Percentiles rank a stretch among this genome's conserved stretches.
Conservation (phyloP, 805 yeast species). For the Yarrowia sp. region DNA sequence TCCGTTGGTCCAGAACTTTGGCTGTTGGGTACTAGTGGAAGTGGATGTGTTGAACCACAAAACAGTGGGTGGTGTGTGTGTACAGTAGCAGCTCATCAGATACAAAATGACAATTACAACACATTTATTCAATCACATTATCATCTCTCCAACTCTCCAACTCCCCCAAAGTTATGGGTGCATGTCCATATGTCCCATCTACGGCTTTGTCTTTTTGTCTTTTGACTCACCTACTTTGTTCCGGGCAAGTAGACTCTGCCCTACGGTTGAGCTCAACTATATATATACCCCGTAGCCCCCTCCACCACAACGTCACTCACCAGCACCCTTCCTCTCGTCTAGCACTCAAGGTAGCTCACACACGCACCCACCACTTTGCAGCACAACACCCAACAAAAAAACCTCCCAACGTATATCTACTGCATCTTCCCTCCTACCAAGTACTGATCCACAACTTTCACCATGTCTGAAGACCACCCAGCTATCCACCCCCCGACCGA, state of each 20-base stretch:
- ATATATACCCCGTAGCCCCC: background rate
- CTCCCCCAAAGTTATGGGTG: too few relatives aligned
- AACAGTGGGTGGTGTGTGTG: too few relatives aligned
- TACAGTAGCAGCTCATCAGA: too few relatives aligned
- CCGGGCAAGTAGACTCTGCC: background rate
- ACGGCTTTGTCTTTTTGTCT: background rate
- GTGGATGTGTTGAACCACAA: background rate
- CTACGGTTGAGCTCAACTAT: background rate
- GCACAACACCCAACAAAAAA: conserved; percentile 1
- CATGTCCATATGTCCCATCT: background rate
- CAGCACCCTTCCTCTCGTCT: too few relatives aligned
- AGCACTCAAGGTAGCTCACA: background rate
- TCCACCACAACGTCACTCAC: background rate
- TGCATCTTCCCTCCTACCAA: background rate
- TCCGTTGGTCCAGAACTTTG: conserved; percentile 27
- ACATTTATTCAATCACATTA: too few relatives aligned
- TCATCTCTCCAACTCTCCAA: too few relatives aligned
- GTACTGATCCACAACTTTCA: background rate
- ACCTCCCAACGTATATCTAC: background rate
- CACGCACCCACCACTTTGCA: background rate
- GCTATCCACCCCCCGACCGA: conserved; percentile 34
- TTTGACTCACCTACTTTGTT: background rate
- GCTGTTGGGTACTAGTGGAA: background rate
- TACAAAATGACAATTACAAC: too few relatives aligned
- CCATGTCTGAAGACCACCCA: conserved; percentile 25